A percentile compares a stretch with the other conserved stretches of the same genome.
Evolutionary conservation across 2,329 filamentous ascomycete species (phyloP).

Genomic region (Hymenoscyphus occultus): DNA sequence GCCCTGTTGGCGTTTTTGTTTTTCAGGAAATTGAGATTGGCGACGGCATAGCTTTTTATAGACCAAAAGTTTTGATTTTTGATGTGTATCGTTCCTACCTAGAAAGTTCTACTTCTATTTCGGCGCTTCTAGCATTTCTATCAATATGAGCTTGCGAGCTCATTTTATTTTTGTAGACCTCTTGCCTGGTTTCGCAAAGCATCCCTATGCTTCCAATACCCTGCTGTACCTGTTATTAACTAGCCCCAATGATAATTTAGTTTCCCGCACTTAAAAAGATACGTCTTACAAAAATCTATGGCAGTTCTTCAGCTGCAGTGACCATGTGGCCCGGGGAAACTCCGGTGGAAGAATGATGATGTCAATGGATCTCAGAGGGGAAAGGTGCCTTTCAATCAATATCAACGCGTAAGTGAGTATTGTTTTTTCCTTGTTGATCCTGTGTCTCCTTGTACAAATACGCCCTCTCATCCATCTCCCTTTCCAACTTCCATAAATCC

Average conservation of each 20-base stretch:
- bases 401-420: neutral
- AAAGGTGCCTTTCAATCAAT: neutral
- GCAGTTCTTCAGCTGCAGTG: too few relatives aligned
- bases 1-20: neutral
- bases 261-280: too few relatives aligned
- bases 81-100: neutral
- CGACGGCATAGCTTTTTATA: neutral
- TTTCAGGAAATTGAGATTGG: slow-evolving; percentile 1
- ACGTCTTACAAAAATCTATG: too few relatives aligned
- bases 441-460: neutral
- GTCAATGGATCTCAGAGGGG: neutral
- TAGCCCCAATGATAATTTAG: too few relatives aligned
- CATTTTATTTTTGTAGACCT: neutral
- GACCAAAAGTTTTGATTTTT: neutral
- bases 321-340: neutral
- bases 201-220: neutral
- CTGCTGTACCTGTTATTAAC: too few relatives aligned
- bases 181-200: neutral
- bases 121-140: neutral
- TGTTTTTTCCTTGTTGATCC: neutral
- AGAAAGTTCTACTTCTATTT: neutral
- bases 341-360: neutral
- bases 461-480: neutral
- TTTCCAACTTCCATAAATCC: neutral
- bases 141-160: neutral